Base-by-base conservation (phyloP, 2,329 filamentous ascomycete species). In the Fusarium piperis region DNA sequence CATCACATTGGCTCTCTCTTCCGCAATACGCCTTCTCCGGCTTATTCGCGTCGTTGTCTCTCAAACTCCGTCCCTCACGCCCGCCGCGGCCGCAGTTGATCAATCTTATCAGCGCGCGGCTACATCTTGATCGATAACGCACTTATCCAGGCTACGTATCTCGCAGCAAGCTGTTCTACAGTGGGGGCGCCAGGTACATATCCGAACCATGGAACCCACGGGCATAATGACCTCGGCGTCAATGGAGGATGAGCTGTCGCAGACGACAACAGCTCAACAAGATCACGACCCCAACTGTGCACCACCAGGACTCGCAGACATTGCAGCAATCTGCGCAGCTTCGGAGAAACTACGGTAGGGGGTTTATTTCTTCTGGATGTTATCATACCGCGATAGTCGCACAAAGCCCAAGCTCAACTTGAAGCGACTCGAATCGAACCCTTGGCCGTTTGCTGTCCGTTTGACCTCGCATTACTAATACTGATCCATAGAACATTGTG, bases 251-350 rank as follows among this genome's bases (percentile, higher is more conserved):
- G 81, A 38, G 79, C 82, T 36, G 78, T 79, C 11, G 76, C 84
- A 44, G 87, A 89, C 46, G 68, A 81, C 84, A 18, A 84, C 86
- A 65, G 86, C 87, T 32, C 82, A 84, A 71, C 85, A 85, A 23
- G 84, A 82, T 72, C 86, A 86, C 33, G 84, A 84, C 3, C 86
- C 87, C 4, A 84, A 85, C 2, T 81, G 83, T 20, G 81, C 81
- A 18, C 84, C 84, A 16, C 77, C 83, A 32, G 76, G 46, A 13
- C 46, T 51, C 7, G 46, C 46, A 51, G 46, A 51, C 26, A 51
- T 51, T 51, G 46, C 46, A 18, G 46, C 46, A 51, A 51, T 51
- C 28, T 51, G 46, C 16, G 46, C 46, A 28, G 46, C 46, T 30
- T 51, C 46, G 6, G 46, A 51, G 26, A 51, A 86, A 71, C 69